Conservation (phyloP, 495 filamentous ascomycete genomes). For the Penicillium ucsense region DNA sequence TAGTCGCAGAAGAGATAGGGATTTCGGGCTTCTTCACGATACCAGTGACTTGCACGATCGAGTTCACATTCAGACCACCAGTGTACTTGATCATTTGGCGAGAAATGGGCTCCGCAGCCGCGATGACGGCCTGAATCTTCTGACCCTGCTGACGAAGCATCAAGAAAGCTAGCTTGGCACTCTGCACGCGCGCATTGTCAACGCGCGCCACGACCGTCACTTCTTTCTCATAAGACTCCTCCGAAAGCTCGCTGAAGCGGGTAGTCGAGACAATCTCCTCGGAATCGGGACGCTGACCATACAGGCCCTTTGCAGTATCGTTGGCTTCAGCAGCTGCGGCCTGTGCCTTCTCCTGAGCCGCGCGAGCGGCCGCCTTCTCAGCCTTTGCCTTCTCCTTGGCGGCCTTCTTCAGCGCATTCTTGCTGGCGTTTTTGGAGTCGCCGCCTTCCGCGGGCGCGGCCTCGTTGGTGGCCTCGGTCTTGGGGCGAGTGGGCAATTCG, state of each 20-base stretch:
- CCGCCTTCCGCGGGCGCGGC: constrained; percentile 28
- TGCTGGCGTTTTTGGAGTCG: constrained; percentile 41
- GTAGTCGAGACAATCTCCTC: constrained; percentile 27
- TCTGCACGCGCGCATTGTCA: constrained; percentile 79
- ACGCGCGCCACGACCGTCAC: constrained; percentile 74
- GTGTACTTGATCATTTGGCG: constrained; percentile 86
- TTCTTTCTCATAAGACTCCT: constrained; percentile 58
- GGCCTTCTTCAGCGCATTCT: constrained; percentile 58
- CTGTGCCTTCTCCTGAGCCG: constrained; percentile 42
- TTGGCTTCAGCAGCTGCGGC: constrained; percentile 44
- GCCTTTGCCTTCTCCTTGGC: constrained; percentile 61
- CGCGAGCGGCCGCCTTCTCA: constrained; percentile 48
- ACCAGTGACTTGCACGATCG: constrained; percentile 69
- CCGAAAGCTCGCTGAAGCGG: constrained; percentile 38
- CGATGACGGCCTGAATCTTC: constrained; percentile 70
- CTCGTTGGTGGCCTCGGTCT: constrained; percentile 33
- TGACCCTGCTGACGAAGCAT: constrained; percentile 75
- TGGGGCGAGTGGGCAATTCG: constrained; percentile 39
- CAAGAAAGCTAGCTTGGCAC: constrained; percentile 86
- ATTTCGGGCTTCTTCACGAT: constrained; percentile 64
- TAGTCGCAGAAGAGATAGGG: constrained; percentile 65
- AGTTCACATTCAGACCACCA: constrained; percentile 67
- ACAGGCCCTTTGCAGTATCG: constrained; percentile 63
- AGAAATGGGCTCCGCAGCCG: constrained; percentile 45
- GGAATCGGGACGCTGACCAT: constrained; percentile 42